These are phyloP conservation scores for Fallopia convolvulus DNA, from an alignment of 148 eudicot species.

Conservation along the genomic window DNA sequence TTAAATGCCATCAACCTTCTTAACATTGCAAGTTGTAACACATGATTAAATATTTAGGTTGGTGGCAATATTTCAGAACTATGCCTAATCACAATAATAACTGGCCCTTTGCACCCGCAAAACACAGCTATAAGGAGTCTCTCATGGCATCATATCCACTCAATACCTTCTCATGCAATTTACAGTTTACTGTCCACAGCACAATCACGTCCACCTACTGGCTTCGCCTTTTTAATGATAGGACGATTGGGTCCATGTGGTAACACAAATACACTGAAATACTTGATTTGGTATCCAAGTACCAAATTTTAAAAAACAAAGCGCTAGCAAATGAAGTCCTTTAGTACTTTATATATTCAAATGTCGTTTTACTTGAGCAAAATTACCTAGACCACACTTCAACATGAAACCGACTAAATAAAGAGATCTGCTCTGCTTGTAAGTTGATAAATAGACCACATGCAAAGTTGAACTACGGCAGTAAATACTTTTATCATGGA, in stretches of 20 bases:
- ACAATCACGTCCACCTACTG: too few relatives aligned
- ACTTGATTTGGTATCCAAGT: too few relatives aligned
- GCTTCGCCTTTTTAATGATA: background rate
- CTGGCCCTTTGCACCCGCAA: background rate
- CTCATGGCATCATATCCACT: too few relatives aligned
- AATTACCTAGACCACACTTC: background rate
- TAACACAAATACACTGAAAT: background rate
- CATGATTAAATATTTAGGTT: background rate
- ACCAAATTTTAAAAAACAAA: background rate
- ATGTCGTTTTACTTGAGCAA: too few relatives aligned
- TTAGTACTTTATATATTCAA: background rate
- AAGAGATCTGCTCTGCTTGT: background rate
- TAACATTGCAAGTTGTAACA: background rate
- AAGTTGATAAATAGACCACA: background rate
- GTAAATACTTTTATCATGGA: constrained; percentile 11
- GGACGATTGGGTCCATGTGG: background rate
- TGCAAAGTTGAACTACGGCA: background rate
- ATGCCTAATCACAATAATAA: background rate
- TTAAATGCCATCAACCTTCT: too few relatives aligned
- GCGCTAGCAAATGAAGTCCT: background rate
- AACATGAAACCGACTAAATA: background rate
- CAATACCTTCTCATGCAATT: too few relatives aligned
- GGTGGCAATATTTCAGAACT: background rate
- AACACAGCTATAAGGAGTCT: background rate
- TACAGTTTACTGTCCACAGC: too few relatives aligned